These are phyloP conservation scores for Aeschynomene evenia DNA, from an alignment of 306 rosid species.

Conservation along the genomic window DNA sequence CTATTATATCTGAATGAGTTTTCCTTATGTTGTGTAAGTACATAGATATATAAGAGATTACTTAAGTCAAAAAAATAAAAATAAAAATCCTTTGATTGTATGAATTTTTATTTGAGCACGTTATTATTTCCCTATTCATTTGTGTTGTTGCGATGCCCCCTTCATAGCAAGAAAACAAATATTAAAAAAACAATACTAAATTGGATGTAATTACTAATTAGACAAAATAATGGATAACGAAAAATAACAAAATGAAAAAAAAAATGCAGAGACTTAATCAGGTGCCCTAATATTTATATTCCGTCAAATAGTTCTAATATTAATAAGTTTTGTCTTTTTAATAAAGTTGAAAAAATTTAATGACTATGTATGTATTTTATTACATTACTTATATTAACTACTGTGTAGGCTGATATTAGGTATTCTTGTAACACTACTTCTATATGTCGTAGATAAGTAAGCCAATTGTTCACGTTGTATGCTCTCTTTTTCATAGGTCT, in stretches of 20 bases:
- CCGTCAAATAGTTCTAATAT: not conserved
- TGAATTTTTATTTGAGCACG: constrained; percentile 15
- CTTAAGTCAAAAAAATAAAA: too few relatives aligned
- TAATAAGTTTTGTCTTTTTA: too few relatives aligned
- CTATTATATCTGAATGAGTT: not conserved
- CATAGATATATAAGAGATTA: not conserved
- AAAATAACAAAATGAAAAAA: not conserved
- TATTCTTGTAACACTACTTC: too few relatives aligned
- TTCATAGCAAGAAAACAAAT: constrained; percentile 11
- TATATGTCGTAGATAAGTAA: too few relatives aligned
- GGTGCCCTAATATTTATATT: not conserved
- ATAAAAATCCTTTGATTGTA: too few relatives aligned
- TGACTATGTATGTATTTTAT: too few relatives aligned
- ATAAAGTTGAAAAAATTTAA: too few relatives aligned
- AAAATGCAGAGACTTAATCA: not conserved
- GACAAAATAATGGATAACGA: not conserved
- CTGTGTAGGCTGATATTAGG: too few relatives aligned
- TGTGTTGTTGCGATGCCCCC: constrained; percentile 5
- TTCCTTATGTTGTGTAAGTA: too few relatives aligned
- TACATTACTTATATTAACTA: too few relatives aligned
- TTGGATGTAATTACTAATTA: not conserved
- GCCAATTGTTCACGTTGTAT: not conserved
- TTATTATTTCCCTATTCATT: not conserved
- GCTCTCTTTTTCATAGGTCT: not conserved
- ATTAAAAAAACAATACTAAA: not conserved